Percentiles rank a stretch among this genome's conserved stretches.
Evolutionary conservation across 257 asterid species (phyloP).

Genomic region (Lithospermum erythrorhizon): DNA sequence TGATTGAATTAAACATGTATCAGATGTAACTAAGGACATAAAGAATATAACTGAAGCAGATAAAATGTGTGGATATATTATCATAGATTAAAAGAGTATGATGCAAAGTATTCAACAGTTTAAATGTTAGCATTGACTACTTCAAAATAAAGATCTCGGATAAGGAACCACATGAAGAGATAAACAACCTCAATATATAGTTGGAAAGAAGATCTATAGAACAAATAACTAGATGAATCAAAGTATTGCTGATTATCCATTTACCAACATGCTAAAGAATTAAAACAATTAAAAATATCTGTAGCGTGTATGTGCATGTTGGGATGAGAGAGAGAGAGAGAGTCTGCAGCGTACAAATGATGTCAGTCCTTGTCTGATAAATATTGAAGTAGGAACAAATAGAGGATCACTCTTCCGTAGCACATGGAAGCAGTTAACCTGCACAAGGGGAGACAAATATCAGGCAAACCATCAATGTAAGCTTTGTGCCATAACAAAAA

Average conservation of each 20-base stretch:
- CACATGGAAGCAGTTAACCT: conserved; percentile 95
- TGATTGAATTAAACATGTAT: neutral
- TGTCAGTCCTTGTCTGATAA: conserved; percentile 81
- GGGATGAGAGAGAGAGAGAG: conserved; percentile 2
- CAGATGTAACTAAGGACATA: neutral
- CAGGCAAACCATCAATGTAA: neutral
- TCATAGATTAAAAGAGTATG: neutral
- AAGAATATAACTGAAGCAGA: neutral
- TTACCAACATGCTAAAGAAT: neutral
- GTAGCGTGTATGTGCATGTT: neutral
- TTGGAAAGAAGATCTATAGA: neutral
- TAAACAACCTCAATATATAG: neutral
- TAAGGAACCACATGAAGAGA: no score
- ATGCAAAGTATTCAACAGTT: neutral
- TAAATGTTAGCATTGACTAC: neutral
- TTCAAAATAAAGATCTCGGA: neutral
- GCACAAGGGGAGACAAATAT: conserved; percentile 17
- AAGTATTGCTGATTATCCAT: neutral
- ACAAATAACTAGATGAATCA: no score
- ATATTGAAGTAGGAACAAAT: conserved; percentile 66
- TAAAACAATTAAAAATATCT: neutral
- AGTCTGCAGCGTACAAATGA: conserved; percentile 56
- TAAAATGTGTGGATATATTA: neutral
- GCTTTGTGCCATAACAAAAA: neutral
- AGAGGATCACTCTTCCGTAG: conserved; percentile 96